Evolutionary conservation across 1,284 basidiomycete species (phyloP).

Genomic region (Leccinum subrobustum): DNA sequence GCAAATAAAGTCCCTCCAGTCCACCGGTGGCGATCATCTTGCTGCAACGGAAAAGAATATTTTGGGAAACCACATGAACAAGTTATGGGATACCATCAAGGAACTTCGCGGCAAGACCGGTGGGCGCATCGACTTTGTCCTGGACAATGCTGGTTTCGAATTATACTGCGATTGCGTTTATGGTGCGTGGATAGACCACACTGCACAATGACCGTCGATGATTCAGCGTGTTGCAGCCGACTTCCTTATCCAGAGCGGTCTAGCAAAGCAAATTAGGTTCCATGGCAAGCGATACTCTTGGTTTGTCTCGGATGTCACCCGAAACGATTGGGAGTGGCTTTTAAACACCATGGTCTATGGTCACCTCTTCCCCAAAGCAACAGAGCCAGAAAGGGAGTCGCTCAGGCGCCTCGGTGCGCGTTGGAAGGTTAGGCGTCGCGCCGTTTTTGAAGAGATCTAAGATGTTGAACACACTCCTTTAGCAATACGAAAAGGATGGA

Average conservation of each 20-base stretch:
- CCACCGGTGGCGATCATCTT: slow-evolving; percentile 92
- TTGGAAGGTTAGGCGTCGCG: slow-evolving; percentile 71
- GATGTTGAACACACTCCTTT: slow-evolving; percentile 11
- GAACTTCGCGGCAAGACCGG: slow-evolving; percentile 69
- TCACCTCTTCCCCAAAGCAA: slow-evolving; percentile 80
- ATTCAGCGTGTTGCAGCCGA: slow-evolving; percentile 53
- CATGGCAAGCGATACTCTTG: slow-evolving; percentile 90
- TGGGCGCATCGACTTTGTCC: slow-evolving; percentile 85
- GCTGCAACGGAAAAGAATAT: slow-evolving; percentile 97
- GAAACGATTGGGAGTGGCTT: slow-evolving; percentile 96
- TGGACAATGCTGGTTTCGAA: slow-evolving; percentile 93
- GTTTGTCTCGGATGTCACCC: slow-evolving; percentile 98
- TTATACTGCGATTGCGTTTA: slow-evolving; percentile 97
- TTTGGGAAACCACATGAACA: slow-evolving; percentile 78
- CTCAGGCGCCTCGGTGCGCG: slow-evolving; percentile 80
- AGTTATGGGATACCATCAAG: slow-evolving; percentile 83
- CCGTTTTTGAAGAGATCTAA: neutral
- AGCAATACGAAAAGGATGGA: slow-evolving; percentile 92
- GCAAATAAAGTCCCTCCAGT: slow-evolving; percentile 97
- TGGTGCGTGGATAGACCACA: slow-evolving; percentile 49
- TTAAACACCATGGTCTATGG: slow-evolving; percentile 87
- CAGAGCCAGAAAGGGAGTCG: slow-evolving; percentile 80
- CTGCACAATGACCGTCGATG: neutral
- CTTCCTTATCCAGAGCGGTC: slow-evolving; percentile 89
- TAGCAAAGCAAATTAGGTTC: slow-evolving; percentile 86